Conservation (phyloP, 768 basidiomycete species). For the Chalciporus sphaerocephalus region DNA sequence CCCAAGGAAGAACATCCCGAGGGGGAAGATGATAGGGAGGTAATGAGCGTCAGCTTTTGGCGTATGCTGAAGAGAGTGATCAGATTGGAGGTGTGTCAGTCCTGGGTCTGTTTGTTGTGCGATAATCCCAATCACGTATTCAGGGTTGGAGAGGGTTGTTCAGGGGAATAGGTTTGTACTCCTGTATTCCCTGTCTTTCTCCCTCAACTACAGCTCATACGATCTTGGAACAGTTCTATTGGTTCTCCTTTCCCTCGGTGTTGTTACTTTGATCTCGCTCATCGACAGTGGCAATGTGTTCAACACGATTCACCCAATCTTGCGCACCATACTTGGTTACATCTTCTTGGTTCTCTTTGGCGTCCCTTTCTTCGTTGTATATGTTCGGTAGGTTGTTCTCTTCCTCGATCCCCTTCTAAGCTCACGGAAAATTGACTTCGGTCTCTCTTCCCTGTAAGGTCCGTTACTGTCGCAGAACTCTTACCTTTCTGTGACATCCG, state of each 20-base stretch:
- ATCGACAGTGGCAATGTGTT: not conserved
- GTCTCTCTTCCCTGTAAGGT: too few species aligned
- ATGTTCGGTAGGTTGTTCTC: not conserved
- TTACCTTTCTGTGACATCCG: too few species aligned
- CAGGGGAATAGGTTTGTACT: not conserved
- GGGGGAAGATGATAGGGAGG: not conserved
- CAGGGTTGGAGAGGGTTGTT: not conserved
- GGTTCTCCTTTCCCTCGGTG: not conserved
- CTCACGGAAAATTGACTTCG: not conserved
- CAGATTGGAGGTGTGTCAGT: not conserved
- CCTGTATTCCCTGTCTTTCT: not conserved
- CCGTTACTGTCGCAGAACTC: too few species aligned
- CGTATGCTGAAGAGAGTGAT: not conserved
- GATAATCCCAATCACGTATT: not conserved
- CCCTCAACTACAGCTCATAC: not conserved
- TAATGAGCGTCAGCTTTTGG: not conserved
- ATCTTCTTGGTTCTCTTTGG: not conserved
- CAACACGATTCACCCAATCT: not conserved
- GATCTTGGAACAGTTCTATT: not conserved
- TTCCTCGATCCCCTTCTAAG: too few species aligned
- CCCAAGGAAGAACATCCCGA: not conserved
- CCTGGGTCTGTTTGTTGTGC: too few species aligned
- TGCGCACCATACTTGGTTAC: not conserved
- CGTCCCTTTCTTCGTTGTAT: not conserved
- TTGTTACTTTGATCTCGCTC: not conserved